Conservation (phyloP, 805 yeast species). For the Candida easanensis region DNA sequence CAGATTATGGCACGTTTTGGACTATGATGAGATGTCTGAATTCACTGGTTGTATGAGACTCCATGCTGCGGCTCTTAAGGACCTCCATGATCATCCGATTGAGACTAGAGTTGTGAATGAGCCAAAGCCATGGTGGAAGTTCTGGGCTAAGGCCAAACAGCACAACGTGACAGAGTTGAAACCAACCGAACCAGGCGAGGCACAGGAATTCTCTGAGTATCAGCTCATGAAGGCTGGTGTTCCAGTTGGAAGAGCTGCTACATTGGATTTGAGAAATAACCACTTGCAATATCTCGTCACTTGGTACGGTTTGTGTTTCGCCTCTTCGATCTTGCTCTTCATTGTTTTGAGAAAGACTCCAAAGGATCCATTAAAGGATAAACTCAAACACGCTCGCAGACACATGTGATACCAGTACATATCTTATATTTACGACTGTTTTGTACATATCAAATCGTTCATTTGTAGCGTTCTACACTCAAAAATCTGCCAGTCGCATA, state of each 20-base stretch:
- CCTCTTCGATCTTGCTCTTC: slow-evolving; percentile 65
- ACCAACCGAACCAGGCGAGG: slow-evolving; percentile 9
- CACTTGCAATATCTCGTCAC: slow-evolving; percentile 91
- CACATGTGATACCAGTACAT: slow-evolving; percentile 31
- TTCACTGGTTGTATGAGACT: slow-evolving; percentile 67
- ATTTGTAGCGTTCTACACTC: background rate
- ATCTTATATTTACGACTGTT: slow-evolving; percentile 3
- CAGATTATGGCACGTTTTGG: slow-evolving; percentile 74
- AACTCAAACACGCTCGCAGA: slow-evolving; percentile 47
- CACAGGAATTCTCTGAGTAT: slow-evolving; percentile 45
- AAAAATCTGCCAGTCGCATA: slow-evolving; percentile 5
- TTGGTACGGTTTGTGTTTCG: slow-evolving; percentile 86
- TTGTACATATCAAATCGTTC: background rate
- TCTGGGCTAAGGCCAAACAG: slow-evolving; percentile 20
- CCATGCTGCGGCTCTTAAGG: slow-evolving; percentile 71
- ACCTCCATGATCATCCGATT: slow-evolving; percentile 58
- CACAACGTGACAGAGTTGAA: slow-evolving; percentile 10
- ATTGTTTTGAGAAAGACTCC: slow-evolving; percentile 45
- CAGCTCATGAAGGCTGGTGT: slow-evolving; percentile 81
- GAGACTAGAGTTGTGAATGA: slow-evolving; percentile 34
- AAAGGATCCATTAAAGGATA: slow-evolving; percentile 42
- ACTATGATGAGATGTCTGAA: slow-evolving; percentile 75
- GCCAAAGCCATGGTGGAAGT: slow-evolving; percentile 30
- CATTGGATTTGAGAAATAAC: slow-evolving; percentile 78
- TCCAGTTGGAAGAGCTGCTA: slow-evolving; percentile 84